These are phyloP conservation scores for Diatrype stigma DNA, from an alignment of 2,329 filamentous ascomycete genomes.

Conservation along the genomic window DNA sequence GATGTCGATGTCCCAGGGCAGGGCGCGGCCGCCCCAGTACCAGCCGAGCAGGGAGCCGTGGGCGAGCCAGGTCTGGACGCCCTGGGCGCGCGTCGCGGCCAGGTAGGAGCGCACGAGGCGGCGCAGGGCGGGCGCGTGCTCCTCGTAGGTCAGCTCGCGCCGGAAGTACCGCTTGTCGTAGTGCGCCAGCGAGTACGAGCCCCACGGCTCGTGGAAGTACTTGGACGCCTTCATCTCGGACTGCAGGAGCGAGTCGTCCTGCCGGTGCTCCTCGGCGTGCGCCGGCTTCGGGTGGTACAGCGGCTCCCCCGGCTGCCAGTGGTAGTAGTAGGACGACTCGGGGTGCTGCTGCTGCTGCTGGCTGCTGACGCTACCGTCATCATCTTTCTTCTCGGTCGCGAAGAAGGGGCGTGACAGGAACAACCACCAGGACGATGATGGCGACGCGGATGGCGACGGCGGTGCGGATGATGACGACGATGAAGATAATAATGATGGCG, in stretches of 20 bases:
- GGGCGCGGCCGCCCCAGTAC: slow-evolving; percentile 80
- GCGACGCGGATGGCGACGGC: too few species aligned
- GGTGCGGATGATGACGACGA: too few species aligned
- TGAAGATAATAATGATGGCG: too few species aligned
- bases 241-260: background rate
- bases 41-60: slow-evolving; percentile 81
- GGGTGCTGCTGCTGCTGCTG: too few species aligned
- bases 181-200: slow-evolving; percentile 58
- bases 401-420: too few species aligned
- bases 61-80: slow-evolving; percentile 79
- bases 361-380: too few species aligned
- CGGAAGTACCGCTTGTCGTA: slow-evolving; percentile 72
- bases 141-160: slow-evolving; percentile 58
- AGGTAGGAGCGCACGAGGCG: slow-evolving; percentile 74
- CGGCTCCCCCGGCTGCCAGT: too few species aligned
- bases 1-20: slow-evolving; percentile 82
- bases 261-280: background rate
- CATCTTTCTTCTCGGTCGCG: too few species aligned
- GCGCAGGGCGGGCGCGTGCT: slow-evolving; percentile 61
- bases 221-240: slow-evolving; percentile 36
- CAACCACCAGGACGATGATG: too few species aligned
- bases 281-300: background rate
- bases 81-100: slow-evolving; percentile 56
- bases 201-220: slow-evolving; percentile 64
- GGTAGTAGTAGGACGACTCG: background rate